phyloP scores from a whole-genome alignment of 2,329 filamentous ascomycete species.

The Elsinoe batatas region DNA sequence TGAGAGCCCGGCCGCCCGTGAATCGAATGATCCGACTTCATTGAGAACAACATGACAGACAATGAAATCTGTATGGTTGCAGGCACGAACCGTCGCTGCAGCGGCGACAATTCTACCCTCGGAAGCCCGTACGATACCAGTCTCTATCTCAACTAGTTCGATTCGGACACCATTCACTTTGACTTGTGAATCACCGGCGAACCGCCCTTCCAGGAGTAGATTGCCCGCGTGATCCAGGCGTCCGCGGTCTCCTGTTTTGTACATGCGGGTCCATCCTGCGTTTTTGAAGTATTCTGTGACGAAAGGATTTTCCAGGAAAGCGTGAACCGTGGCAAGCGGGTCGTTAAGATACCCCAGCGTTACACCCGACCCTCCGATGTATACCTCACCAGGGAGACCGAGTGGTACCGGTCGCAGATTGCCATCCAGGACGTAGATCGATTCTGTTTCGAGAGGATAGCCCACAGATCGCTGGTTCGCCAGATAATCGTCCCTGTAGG shows the following conservation, averaged over 20 bases:
- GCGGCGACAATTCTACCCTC: not conserved
- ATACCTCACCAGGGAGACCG: conserved; percentile 36
- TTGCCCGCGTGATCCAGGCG: conserved; percentile 27
- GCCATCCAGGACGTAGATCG: conserved; percentile 34
- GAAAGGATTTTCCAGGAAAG: not conserved
- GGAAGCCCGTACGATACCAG: not conserved
- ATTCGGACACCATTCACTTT: conserved; percentile 39
- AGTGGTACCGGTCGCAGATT: conserved; percentile 30
- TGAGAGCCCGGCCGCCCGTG: not conserved
- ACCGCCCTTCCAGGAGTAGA: conserved; percentile 30
- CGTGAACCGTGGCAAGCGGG: not conserved
- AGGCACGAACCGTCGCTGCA: not conserved
- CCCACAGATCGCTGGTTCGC: conserved; percentile 15
- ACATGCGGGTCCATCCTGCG: not conserved
- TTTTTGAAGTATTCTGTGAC: conserved; percentile 23
- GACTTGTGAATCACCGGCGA: conserved; percentile 35
- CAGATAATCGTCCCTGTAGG: not conserved
- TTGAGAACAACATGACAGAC: not conserved
- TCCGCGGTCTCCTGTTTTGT: conserved; percentile 33
- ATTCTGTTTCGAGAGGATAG: conserved; percentile 28
- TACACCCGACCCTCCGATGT: conserved; percentile 31
- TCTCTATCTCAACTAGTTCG: conserved; percentile 39
- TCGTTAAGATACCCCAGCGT: conserved; percentile 28
- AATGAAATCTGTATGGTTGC: not conserved
- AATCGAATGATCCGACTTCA: not conserved